Evolutionary conservation across 352 stramenopile genomes (phyloP).

Genomic region (Aphanomyces stellatus): DNA sequence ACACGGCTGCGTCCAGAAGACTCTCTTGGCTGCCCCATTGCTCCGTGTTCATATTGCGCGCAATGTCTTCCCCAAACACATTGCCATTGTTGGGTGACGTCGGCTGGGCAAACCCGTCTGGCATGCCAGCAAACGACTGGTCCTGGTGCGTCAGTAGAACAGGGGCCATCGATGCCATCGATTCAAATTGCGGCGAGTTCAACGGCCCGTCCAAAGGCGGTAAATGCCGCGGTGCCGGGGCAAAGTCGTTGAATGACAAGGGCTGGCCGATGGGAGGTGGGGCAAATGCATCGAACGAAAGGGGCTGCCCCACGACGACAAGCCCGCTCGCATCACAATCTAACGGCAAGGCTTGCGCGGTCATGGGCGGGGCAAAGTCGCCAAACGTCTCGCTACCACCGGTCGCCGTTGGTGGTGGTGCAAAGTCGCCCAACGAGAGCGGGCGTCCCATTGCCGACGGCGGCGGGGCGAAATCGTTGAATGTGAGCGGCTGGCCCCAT

Average conservation of each 20-base stretch:
- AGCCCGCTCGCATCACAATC: no score
- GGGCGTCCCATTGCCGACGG: neutral
- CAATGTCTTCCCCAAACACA: neutral
- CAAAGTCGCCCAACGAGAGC: neutral
- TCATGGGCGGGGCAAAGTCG: no score
- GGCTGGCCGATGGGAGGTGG: neutral
- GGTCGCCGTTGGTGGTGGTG: neutral
- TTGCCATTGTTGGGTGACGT: neutral
- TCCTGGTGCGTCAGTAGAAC: no score
- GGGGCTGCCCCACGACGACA: neutral
- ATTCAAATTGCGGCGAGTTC: no score
- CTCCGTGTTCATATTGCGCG: neutral
- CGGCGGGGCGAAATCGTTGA: neutral
- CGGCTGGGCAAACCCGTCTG: neutral
- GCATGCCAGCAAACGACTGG: neutral
- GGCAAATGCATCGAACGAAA: neutral
- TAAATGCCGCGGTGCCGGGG: no score
- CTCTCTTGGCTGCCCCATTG: neutral
- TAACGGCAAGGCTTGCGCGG: no score
- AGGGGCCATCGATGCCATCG: no score
- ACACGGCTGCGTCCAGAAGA: neutral
- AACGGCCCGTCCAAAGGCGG: no score
- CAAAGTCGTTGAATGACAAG: neutral
- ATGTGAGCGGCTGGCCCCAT: neutral
- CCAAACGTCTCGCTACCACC: no score